These are phyloP conservation scores for Lentinula sp. DNA, from an alignment of 768 basidiomycete genomes.

Conservation along the genomic window DNA sequence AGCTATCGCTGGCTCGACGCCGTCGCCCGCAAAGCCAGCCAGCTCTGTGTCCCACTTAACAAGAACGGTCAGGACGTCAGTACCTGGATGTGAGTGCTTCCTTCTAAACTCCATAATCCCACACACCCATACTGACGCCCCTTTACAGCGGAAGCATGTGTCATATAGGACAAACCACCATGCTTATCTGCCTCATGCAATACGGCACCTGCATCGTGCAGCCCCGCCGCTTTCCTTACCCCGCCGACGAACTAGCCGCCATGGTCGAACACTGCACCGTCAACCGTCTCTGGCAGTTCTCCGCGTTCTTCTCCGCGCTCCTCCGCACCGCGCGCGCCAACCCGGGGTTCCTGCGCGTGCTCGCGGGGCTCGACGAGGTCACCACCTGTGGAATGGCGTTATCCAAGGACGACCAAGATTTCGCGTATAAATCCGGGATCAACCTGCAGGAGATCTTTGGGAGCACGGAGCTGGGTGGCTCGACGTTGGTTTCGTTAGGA, in stretches of 20 bases:
- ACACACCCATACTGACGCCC: slow-evolving; percentile 20
- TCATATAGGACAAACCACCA: slow-evolving; percentile 73
- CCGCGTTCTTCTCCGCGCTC: slow-evolving; percentile 60
- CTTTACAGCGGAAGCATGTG: slow-evolving; percentile 73
- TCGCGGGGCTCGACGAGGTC: slow-evolving; percentile 56
- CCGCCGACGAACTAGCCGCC: slow-evolving; percentile 61
- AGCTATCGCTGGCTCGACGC: slow-evolving; percentile 60
- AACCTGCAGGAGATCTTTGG: slow-evolving; percentile 77
- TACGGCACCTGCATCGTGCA: slow-evolving; percentile 71
- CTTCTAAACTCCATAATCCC: slow-evolving; percentile 13
- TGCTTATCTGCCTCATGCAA: slow-evolving; percentile 68
- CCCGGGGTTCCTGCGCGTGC: slow-evolving; percentile 51
- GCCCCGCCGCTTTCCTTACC: slow-evolving; percentile 59
- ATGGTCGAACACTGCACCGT: slow-evolving; percentile 66
- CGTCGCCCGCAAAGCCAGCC: slow-evolving; percentile 51
- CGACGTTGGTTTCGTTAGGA: slow-evolving; percentile 58
- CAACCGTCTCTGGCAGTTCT: slow-evolving; percentile 74
- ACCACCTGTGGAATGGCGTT: slow-evolving; percentile 63
- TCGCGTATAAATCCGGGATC: slow-evolving; percentile 60
- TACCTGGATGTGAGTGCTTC: slow-evolving; percentile 58
- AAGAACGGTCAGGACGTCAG: slow-evolving; percentile 57
- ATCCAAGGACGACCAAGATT: slow-evolving; percentile 63
- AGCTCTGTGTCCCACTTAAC: slow-evolving; percentile 42
- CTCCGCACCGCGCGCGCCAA: slow-evolving; percentile 54
- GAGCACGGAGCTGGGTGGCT: slow-evolving; percentile 68